phyloP scores from a whole-genome alignment of 2,329 filamentous ascomycete species.

The Periglandula ipomoeae region DNA sequence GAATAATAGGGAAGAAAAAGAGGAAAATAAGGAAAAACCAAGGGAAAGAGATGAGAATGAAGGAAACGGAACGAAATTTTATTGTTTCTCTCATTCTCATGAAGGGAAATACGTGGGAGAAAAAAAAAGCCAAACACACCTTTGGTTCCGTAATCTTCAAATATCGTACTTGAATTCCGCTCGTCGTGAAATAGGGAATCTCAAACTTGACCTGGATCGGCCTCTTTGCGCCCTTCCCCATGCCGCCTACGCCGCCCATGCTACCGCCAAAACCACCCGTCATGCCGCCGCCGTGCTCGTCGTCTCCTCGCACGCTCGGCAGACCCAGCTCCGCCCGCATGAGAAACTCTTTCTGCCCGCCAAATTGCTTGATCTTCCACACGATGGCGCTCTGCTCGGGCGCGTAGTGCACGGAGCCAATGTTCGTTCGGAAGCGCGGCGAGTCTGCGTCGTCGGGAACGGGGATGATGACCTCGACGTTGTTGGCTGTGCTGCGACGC shows the following conservation, averaged over 20 bases:
- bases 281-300: conserved; percentile 94
- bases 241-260: conserved; percentile 79
- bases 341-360: conserved; percentile 94
- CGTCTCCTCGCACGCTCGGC: conserved; percentile 87
- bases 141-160: conserved; percentile 99
- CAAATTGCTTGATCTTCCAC: conserved; percentile 99
- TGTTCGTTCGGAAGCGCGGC: conserved; percentile 93
- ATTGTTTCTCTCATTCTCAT: conserved; percentile 4
- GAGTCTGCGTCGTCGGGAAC: conserved; percentile 96
- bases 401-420: conserved; percentile 93
- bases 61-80: too few relatives aligned
- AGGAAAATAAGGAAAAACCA: too few relatives aligned
- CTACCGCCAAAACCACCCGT: conserved; percentile 94
- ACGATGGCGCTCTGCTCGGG: conserved; percentile 96
- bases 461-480: conserved; percentile 94
- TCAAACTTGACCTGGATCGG: conserved; percentile 99
- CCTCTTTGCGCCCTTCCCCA: conserved; percentile 76
- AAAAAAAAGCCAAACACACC: conserved; percentile 45
- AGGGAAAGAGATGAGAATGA: too few relatives aligned
- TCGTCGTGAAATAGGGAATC: conserved; percentile 99
- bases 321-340: conserved; percentile 96
- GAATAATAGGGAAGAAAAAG: too few relatives aligned
- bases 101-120: background rate
- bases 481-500: conserved; percentile 93
- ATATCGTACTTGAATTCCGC: conserved; percentile 95